Conservation (phyloP, 495 filamentous ascomycete genomes). For the Lophiotrema nucula region DNA sequence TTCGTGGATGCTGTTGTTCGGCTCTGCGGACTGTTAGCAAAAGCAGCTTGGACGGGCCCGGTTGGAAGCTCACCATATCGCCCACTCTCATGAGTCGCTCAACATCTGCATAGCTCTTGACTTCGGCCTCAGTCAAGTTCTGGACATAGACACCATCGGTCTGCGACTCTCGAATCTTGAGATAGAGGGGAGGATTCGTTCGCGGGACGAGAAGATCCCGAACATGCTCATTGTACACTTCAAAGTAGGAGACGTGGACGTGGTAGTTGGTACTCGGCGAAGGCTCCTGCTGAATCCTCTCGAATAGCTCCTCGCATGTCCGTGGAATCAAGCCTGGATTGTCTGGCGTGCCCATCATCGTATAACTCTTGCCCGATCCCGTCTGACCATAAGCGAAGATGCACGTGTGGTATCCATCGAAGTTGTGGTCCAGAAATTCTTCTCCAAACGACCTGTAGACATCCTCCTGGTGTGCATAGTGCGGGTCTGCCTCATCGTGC, state of each 20-base stretch:
- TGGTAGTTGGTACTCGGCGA: constrained; percentile 90
- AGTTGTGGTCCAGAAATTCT: constrained; percentile 98
- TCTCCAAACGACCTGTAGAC: constrained; percentile 94
- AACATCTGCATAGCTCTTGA: constrained; percentile 75
- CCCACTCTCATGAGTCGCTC: constrained; percentile 87
- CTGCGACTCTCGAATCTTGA: constrained; percentile 95
- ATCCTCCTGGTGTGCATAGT: constrained; percentile 84
- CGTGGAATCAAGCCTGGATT: constrained; percentile 90
- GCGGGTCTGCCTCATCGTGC: constrained; percentile 67
- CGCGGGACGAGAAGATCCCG: constrained; percentile 84
- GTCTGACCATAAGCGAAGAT: constrained; percentile 99
- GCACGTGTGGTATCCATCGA: constrained; percentile 98
- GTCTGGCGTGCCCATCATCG: constrained; percentile 94
- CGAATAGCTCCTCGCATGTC: constrained; percentile 95
- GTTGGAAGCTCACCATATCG: constrained; percentile 50
- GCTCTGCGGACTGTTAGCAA: constrained; percentile 44
- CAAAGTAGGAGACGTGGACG: constrained; percentile 96
- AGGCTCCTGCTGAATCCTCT: constrained; percentile 82
- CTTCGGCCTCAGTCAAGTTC: constrained; percentile 88
- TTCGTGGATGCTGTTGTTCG: constrained; percentile 95
- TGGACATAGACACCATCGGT: constrained; percentile 98
- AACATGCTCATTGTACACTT: constrained; percentile 99
- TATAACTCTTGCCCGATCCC: constrained; percentile 95
- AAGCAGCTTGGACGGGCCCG: background rate
- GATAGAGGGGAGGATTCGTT: constrained; percentile 78